Evolutionary conservation across 2,329 filamentous ascomycete species (phyloP).

Genomic region (Coniella vitis): DNA sequence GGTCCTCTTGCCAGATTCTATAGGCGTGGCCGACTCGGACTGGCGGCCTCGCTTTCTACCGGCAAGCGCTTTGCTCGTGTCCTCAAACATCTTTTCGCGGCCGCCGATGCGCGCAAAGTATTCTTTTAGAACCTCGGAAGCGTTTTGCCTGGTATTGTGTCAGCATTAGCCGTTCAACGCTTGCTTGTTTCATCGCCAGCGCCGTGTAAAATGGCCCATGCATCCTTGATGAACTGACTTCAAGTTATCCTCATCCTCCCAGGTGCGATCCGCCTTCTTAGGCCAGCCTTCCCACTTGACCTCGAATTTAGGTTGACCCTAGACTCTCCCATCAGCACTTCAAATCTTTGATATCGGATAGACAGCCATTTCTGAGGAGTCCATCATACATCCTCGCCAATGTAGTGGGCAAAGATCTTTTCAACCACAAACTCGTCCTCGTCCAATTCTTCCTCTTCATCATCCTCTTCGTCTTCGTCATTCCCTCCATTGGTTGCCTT

Average conservation of each 20-base stretch:
- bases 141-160: conserved; percentile 41
- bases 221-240: conserved; percentile 31
- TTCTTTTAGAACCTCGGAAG: conserved; percentile 52
- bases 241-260: conserved; percentile 72
- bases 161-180: conserved; percentile 6
- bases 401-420: conserved; percentile 60
- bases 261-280: conserved; percentile 62
- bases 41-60: conserved; percentile 53
- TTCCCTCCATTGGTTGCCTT: conserved; percentile 15
- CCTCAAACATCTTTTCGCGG: conserved; percentile 45
- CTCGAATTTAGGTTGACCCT: conserved; percentile 53
- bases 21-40: conserved; percentile 30
- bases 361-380: neutral
- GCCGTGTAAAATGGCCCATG: neutral
- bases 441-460: conserved; percentile 23
- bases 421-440: conserved; percentile 58
- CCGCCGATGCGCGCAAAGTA: conserved; percentile 62
- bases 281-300: conserved; percentile 81
- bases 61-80: conserved; percentile 42
- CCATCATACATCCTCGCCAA: conserved; percentile 45
- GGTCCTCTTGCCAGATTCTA: conserved; percentile 37
- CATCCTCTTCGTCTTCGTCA: conserved; percentile 20
- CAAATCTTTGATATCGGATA: neutral
- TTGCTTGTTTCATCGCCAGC: neutral
- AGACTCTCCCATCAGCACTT: conserved; percentile 1